Conservation (phyloP, 208 protist species). For the Leishmania tropica region DNA sequence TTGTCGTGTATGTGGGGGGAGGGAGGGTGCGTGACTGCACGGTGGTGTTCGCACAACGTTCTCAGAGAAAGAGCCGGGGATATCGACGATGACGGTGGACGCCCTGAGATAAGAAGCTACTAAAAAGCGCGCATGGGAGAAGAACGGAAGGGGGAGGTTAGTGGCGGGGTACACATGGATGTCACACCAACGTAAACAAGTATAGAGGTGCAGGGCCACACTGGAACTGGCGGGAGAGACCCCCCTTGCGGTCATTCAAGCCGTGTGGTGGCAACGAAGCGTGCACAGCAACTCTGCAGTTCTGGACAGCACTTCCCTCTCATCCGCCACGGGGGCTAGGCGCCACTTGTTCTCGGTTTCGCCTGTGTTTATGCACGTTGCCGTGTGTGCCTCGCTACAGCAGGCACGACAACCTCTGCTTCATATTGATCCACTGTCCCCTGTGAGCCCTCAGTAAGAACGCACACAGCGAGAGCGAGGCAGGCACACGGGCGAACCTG, state of each 20-base stretch:
- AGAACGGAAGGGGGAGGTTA: not conserved
- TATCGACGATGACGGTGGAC: not conserved
- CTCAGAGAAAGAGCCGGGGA: not conserved
- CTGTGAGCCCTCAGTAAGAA: too few species aligned
- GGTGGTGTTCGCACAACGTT: not conserved
- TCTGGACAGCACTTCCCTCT: not conserved
- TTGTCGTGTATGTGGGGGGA: not conserved
- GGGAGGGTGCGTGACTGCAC: not conserved
- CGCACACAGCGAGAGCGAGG: not conserved
- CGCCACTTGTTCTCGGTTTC: not conserved
- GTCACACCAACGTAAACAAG: not conserved
- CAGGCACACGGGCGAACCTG: not conserved
- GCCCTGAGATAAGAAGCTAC: not conserved
- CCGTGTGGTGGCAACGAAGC: not conserved
- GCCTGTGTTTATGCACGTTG: not conserved
- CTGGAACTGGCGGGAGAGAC: not conserved
- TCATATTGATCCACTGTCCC: too few species aligned
- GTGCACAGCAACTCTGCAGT: not conserved
- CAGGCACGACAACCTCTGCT: too few species aligned
- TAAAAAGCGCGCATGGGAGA: not conserved
- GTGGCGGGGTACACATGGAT: not conserved
- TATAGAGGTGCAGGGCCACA: not conserved
- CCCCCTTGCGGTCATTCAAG: not conserved
- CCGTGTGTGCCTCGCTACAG: too few species aligned
- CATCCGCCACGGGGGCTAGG: not conserved